A percentile compares a stretch with the other conserved stretches of the same genome.
phyloP scores from a whole-genome alignment of 129 eudicot species.

The Escallonia herrerae region DNA sequence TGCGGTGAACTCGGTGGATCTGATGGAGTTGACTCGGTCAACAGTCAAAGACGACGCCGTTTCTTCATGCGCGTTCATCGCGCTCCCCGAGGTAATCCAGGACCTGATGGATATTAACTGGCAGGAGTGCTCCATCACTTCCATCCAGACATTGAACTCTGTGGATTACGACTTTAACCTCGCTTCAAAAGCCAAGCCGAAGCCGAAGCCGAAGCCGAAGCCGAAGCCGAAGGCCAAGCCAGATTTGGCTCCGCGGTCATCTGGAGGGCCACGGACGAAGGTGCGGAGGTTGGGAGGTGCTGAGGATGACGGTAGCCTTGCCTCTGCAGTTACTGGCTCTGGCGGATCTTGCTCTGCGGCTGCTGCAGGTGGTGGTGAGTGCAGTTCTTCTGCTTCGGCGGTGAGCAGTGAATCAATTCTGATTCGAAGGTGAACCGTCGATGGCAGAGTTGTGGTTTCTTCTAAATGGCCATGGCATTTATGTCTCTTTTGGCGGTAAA shows the following conservation, averaged over 20 bases:
- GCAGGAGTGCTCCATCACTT: conserved; percentile 43
- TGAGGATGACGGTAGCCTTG: neutral
- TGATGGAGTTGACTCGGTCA: conserved; percentile 37
- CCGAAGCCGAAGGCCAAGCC: too few relatives aligned
- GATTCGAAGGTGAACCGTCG: too few relatives aligned
- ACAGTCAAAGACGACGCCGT: conserved; percentile 18
- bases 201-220: neutral
- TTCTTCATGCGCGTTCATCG: conserved; percentile 14
- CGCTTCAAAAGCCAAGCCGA: neutral
- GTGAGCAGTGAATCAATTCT: too few relatives aligned
- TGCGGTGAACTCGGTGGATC: conserved; percentile 20
- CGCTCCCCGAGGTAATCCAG: conserved; percentile 19
- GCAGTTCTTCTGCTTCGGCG: too few relatives aligned
- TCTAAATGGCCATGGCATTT: too few relatives aligned
- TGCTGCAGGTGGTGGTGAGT: too few relatives aligned
- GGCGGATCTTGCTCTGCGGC: neutral
- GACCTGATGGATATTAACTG: conserved; percentile 29
- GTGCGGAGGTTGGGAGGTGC: neutral
- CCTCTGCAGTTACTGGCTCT: neutral
- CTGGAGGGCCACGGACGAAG: neutral
- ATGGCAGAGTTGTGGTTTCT: too few relatives aligned
- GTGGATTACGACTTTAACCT: neutral
- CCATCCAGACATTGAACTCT: conserved; percentile 23
- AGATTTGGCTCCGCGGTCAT: neutral
- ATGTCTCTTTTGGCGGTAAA: too few relatives aligned